These are phyloP conservation scores for Sanghuangporus baumii DNA, from an alignment of 1,284 basidiomycete genomes.

Conservation along the genomic window DNA sequence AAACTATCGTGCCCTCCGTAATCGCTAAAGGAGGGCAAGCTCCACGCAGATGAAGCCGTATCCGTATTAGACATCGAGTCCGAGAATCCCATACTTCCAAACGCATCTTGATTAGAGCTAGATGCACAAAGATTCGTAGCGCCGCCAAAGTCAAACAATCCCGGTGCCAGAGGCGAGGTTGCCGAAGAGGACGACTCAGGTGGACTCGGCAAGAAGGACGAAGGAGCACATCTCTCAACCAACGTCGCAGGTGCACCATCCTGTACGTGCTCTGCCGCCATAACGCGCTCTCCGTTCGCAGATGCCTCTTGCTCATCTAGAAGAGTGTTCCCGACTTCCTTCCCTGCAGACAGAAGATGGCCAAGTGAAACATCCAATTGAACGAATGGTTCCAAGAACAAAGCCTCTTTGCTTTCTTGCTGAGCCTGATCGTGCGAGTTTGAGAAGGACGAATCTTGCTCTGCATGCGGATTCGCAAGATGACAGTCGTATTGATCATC, in stretches of 20 bases:
- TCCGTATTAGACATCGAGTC: slow-evolving; percentile 4
- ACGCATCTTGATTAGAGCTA: not conserved
- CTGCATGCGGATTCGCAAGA: slow-evolving; percentile 2
- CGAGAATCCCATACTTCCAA: slow-evolving; percentile 1
- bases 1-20: not conserved
- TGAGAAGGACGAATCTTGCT: not conserved
- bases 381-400: slow-evolving; percentile 2
- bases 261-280: slow-evolving; percentile 4
- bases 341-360: not conserved
- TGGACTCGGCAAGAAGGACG: slow-evolving; percentile 8
- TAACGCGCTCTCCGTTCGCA: not conserved
- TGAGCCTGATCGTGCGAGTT: not conserved
- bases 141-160: not conserved
- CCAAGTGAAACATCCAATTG: not conserved
- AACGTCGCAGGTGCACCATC: not conserved
- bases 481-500: slow-evolving; percentile 6
- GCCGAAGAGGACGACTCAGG: slow-evolving; percentile 6
- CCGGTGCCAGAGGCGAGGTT: not conserved
- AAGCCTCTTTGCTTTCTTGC: not conserved
- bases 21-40: not conserved
- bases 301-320: slow-evolving; percentile 1
- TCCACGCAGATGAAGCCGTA: not conserved
- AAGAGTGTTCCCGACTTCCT: not conserved
- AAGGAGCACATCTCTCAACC: not conserved
- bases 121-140: slow-evolving; percentile 12